These are phyloP conservation scores for Globisporangium paroecandrum DNA, from an alignment of 352 stramenopile genomes.

Conservation along the genomic window DNA sequence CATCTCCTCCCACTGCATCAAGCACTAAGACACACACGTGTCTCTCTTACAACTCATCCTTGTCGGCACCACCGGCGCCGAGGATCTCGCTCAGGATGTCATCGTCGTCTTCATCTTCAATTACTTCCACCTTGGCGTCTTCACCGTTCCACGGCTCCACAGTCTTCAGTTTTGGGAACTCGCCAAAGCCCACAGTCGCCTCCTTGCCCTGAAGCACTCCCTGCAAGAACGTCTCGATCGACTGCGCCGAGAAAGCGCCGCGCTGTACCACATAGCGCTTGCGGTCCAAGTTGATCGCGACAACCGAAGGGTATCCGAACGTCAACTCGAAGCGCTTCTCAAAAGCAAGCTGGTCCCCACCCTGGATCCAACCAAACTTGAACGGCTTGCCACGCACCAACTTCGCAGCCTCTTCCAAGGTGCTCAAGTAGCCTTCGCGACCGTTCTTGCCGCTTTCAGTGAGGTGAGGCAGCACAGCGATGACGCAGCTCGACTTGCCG, in stretches of 20 bases:
- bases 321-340: slow-evolving; percentile 87
- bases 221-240: slow-evolving; percentile 74
- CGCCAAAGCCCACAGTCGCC: slow-evolving; percentile 54
- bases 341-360: slow-evolving; percentile 78
- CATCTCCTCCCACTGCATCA: background rate
- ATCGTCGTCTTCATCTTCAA: slow-evolving; percentile 81
- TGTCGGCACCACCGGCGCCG: slow-evolving; percentile 37
- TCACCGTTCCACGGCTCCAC: slow-evolving; percentile 79
- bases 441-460: slow-evolving; percentile 81
- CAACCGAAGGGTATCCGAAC: slow-evolving; percentile 89
- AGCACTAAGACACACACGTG: background rate
- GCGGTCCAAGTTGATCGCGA: slow-evolving; percentile 86
- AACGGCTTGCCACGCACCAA: slow-evolving; percentile 88
- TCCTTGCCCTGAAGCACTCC: slow-evolving; percentile 69
- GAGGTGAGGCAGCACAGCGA: slow-evolving; percentile 89
- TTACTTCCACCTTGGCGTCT: slow-evolving; percentile 65
- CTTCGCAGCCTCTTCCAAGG: slow-evolving; percentile 80
- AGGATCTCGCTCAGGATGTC: slow-evolving; percentile 88
- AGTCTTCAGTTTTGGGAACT: slow-evolving; percentile 59
- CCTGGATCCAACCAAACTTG: slow-evolving; percentile 90
- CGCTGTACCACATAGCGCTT: slow-evolving; percentile 83
- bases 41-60: slow-evolving; percentile 73
- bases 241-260: slow-evolving; percentile 59
- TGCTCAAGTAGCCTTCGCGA: slow-evolving; percentile 82
- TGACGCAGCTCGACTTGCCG: slow-evolving; percentile 87